Conservation (phyloP, 2,329 filamentous ascomycete species). For the Aspergillus ochraceoroseus region DNA sequence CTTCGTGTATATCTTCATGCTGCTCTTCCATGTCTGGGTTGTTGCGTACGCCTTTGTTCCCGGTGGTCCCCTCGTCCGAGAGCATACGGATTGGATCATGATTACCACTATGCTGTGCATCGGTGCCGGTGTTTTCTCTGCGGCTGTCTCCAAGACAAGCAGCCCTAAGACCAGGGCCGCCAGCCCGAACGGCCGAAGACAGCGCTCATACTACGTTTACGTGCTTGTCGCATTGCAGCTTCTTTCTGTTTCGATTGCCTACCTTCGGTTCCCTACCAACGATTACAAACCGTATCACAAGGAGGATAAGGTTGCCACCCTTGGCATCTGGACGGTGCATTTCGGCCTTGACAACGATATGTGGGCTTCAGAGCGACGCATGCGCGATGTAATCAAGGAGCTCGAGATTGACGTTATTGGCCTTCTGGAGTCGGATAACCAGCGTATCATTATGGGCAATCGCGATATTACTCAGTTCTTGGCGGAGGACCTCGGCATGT, state of each 20-base stretch:
- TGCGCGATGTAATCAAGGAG: constrained; percentile 85
- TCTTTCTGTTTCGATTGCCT: constrained; percentile 72
- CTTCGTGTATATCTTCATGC: constrained; percentile 84
- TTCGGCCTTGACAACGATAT: constrained; percentile 98
- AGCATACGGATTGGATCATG: constrained; percentile 97
- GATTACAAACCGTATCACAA: constrained; percentile 87
- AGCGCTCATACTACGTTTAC: constrained; percentile 65
- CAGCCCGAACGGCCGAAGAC: constrained; percentile 43
- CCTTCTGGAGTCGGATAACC: constrained; percentile 86
- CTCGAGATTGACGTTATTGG: constrained; percentile 96
- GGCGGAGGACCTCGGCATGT: constrained; percentile 96
- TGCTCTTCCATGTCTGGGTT: constrained; percentile 98
- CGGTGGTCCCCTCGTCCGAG: constrained; percentile 83
- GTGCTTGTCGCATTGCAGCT: constrained; percentile 72
- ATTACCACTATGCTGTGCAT: constrained; percentile 75
- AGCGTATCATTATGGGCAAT: constrained; percentile 99
- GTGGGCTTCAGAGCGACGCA: constrained; percentile 94
- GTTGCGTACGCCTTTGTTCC: constrained; percentile 98
- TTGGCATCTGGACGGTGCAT: constrained; percentile 98
- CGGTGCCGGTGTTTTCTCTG: constrained; percentile 75
- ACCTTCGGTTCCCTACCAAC: constrained; percentile 85
- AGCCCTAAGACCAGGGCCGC: constrained; percentile 39
- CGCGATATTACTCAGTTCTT: constrained; percentile 92
- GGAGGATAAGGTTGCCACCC: constrained; percentile 80
- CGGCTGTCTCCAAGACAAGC: constrained; percentile 51